A percentile compares a stretch with the other conserved stretches of the same genome.
Conservation (phyloP, 148 eudicot species). For the Rhododendron griersonianum region DNA sequence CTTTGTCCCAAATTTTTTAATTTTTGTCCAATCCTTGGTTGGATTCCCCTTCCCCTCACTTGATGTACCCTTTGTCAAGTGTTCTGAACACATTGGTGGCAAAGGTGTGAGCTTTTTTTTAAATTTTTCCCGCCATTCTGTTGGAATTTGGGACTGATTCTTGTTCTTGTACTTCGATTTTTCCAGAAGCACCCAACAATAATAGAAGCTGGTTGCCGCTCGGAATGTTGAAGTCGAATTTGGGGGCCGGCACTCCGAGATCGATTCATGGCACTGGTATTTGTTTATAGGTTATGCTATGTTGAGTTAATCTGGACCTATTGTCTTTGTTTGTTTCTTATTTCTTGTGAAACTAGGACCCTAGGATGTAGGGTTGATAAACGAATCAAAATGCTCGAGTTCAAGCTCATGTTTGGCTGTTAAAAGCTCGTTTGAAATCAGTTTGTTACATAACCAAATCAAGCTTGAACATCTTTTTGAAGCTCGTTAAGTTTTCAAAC, state of each 20-base stretch:
- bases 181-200: slow-evolving; percentile 14
- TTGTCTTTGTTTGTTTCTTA: not conserved
- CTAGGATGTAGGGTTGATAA: not conserved
- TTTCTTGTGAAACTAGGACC: not conserved
- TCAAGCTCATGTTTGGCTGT: not conserved
- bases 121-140: not conserved
- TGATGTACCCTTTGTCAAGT: no score
- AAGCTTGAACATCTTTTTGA: not conserved
- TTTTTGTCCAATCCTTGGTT: no score
- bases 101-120: no score
- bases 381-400: not conserved
- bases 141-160: not conserved
- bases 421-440: not conserved
- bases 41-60: no score
- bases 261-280: slow-evolving; percentile 78
- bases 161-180: slow-evolving; percentile 7
- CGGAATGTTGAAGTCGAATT: slow-evolving; percentile 27
- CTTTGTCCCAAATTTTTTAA: no score
- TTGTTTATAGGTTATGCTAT: not conserved
- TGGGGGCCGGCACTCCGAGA: slow-evolving; percentile 38
- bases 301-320: not conserved
- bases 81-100: not conserved
- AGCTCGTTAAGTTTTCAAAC: not conserved
- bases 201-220: slow-evolving; percentile 24
- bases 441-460: not conserved